These are phyloP conservation scores for Calonectria multiphialidica DNA, from an alignment of 2,329 filamentous ascomycete species.

Conservation along the genomic window DNA sequence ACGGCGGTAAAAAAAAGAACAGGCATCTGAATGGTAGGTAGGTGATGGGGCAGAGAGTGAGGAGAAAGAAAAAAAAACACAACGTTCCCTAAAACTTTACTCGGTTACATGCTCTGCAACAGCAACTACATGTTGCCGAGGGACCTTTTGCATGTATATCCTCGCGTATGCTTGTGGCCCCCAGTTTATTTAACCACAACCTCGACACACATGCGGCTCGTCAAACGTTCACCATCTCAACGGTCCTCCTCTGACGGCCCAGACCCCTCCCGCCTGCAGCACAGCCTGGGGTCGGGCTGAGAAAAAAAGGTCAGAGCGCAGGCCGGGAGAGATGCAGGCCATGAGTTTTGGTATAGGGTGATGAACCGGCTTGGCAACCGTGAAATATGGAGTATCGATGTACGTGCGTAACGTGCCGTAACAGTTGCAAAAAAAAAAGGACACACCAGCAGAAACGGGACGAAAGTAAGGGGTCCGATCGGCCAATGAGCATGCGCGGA, in stretches of 20 bases:
- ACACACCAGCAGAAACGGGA: background rate
- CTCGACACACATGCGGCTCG: background rate
- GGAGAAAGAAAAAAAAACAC: too few relatives aligned
- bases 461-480: background rate
- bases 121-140: background rate
- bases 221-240: background rate
- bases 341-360: background rate
- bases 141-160: background rate
- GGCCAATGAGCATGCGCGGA: background rate
- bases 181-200: background rate
- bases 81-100: background rate
- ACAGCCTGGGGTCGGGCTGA: background rate
- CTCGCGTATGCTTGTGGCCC: background rate
- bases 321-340: background rate
- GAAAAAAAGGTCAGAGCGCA: background rate
- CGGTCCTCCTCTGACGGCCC: background rate
- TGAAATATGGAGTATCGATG: background rate
- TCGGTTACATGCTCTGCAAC: background rate
- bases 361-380: constrained; percentile 1
- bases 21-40: too few relatives aligned
- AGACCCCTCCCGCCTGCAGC: background rate
- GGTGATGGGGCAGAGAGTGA: too few relatives aligned
- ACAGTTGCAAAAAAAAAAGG: background rate
- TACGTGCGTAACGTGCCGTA: constrained; percentile 2
- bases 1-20: background rate